phyloP scores from a whole-genome alignment of 2,329 filamentous ascomycete genomes.

The Zymoseptoria ardabiliae region DNA sequence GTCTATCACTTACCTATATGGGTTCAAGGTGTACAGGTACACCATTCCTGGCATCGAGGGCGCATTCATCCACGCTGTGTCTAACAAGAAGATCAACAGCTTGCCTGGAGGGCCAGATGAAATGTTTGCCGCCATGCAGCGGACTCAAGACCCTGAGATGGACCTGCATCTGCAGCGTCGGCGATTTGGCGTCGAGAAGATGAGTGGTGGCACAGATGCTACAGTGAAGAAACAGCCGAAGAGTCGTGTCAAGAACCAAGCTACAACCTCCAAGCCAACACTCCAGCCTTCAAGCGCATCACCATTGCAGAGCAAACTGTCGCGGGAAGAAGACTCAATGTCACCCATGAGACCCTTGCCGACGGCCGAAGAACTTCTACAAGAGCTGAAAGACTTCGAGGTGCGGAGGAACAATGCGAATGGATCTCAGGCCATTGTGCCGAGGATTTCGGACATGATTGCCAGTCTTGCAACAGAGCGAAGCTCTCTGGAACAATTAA shows the following conservation, averaged over 20 bases:
- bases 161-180: slow-evolving; percentile 34
- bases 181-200: slow-evolving; percentile 16
- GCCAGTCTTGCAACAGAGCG: not conserved
- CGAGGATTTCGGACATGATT: not conserved
- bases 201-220: slow-evolving; percentile 6
- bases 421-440: not conserved
- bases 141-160: slow-evolving; percentile 17
- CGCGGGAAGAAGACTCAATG: not conserved
- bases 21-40: slow-evolving; percentile 40
- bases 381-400: not conserved
- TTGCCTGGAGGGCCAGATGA: slow-evolving; percentile 52
- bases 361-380: not conserved
- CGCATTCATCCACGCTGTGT: slow-evolving; percentile 50
- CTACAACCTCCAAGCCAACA: not conserved
- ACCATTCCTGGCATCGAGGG: slow-evolving; percentile 39
- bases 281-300: not conserved
- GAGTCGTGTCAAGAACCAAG: not conserved
- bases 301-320: not conserved
- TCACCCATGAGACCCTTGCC: not conserved
- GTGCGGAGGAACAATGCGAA: not conserved
- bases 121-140: slow-evolving; percentile 47
- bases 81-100: slow-evolving; percentile 47
- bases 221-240: slow-evolving; percentile 4
- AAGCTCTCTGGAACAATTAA: not conserved
- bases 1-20: slow-evolving; percentile 29